Base-by-base conservation (phyloP, 208 protist species). In the Leishmania gerbilli region DNA sequence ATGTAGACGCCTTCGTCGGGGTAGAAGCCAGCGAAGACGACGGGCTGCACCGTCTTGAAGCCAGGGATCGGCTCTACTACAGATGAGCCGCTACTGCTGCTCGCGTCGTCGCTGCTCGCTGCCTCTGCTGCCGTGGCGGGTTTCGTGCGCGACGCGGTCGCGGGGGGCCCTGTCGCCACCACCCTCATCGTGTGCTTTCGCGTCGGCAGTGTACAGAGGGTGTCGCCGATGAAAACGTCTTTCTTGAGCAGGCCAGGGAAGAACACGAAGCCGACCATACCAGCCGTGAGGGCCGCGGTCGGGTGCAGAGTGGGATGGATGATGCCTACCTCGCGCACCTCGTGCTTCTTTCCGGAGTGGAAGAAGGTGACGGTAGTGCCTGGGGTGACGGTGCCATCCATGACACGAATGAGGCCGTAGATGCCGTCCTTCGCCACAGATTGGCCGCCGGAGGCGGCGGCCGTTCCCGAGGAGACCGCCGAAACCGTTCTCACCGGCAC, bases 21-120 rank as follows among this genome's bases (percentile, higher is more conserved):
- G 85, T 96, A 99, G 76, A 99, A 91, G 65, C 98, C 98, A 8
- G 97, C 97, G 83, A 99, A 99, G 27, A 99, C 98, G 84, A 99
- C 95, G n/a, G 95, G 95, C 64, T 95, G 90, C 42, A 93, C 89
- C n/a, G 80, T 85, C 75, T 88, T 90, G 82, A 98, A 98, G 37
- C 92, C 92, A 0, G 90, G 87, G 51, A 91, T 84, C 49, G 90
- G 84, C 34, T 81, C 40, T 40, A 93, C 78, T 7, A 69, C 64
- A 34, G 78, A 79, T 53, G 76, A 71, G 9, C 21, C n/a, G 1
- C 53, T 42, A 62, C 53, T 47, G 31, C 40, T 15, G 7, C 19
- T 47, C n/a, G 69, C 77, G 42, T 51, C 55, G 15, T n/a, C 34
- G 31, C 42, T 11, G n/a, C 53, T 71, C 42, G 47, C 9, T 49